Conservation (phyloP, 139 green algal genomes). For the Coelastrella sp. region DNA sequence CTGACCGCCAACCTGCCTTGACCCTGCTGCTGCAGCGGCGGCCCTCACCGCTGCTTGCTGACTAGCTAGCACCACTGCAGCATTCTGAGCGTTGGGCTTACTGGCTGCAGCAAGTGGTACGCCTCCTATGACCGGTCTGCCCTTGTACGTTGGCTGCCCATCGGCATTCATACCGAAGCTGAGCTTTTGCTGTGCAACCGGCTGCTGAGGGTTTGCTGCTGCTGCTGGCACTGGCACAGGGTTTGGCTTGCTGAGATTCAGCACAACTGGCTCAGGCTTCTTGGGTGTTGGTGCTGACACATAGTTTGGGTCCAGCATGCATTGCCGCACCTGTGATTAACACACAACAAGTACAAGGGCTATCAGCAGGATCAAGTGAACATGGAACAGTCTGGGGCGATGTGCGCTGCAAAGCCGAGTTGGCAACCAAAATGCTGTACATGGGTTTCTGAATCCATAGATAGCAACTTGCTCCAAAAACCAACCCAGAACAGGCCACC, state of each 20-base stretch:
- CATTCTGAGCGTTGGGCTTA: not conserved
- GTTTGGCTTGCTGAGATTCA: not conserved
- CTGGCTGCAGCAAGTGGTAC: not conserved
- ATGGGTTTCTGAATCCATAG: no score
- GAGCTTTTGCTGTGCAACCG: not conserved
- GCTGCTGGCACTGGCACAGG: not conserved
- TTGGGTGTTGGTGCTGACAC: conserved; percentile 14
- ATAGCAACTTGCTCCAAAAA: no score
- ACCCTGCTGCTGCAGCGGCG: not conserved
- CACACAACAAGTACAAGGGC: not conserved
- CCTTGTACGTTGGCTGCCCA: not conserved
- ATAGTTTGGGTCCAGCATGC: conserved; percentile 40
- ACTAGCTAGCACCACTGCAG: not conserved
- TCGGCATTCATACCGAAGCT: not conserved
- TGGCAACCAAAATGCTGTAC: no score
- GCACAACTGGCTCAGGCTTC: conserved; percentile 7
- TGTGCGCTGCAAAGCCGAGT: no score
- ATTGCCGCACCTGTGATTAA: not conserved
- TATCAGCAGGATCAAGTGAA: not conserved
- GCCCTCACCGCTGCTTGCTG: not conserved
- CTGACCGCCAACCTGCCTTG: not conserved
- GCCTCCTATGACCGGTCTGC: not conserved
- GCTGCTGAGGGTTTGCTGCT: conserved; percentile 1
- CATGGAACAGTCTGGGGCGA: not conserved
- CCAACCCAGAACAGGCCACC: no score